Evolutionary conservation across 192 early-diverging fungal species (phyloP).

Genomic region (Physocladia obscura): DNA sequence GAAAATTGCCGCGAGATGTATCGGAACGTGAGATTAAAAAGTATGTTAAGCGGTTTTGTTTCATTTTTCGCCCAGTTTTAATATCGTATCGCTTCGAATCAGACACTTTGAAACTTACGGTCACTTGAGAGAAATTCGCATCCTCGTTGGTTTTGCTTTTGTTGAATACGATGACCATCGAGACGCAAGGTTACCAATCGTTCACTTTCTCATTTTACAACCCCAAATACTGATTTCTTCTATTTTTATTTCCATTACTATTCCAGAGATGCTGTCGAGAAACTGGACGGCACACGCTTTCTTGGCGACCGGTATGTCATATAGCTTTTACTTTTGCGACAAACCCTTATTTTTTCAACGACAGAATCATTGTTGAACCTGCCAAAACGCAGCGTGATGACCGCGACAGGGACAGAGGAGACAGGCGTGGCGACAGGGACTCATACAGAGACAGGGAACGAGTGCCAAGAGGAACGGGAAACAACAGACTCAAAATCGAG

Average conservation of each 20-base stretch:
- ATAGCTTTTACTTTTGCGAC: no score
- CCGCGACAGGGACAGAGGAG: constrained; percentile 8
- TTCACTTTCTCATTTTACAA: no score
- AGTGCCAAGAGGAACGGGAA: neutral
- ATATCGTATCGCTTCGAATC: neutral
- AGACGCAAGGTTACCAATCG: constrained; percentile 89
- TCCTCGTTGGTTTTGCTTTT: constrained; percentile 88
- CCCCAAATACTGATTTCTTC: constrained; percentile 74
- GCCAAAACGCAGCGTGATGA: constrained; percentile 51
- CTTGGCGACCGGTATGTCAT: constrained; percentile 84
- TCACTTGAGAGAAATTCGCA: constrained; percentile 75
- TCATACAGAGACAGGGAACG: neutral
- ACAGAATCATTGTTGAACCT: constrained; percentile 78
- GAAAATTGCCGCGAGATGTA: constrained; percentile 81
- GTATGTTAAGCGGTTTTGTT: no score
- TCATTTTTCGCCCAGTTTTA: neutral
- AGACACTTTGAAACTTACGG: constrained; percentile 67
- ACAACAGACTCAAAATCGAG: constrained; percentile 20
- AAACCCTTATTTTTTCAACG: no score
- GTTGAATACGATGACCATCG: constrained; percentile 85
- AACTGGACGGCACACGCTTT: constrained; percentile 78
- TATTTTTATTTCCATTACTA: neutral
- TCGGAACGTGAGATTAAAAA: constrained; percentile 80
- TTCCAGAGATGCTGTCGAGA: constrained; percentile 81
- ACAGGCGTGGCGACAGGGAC: constrained; percentile 24